A percentile compares a stretch with the other conserved stretches of the same genome.
These are phyloP conservation scores for Mycogone perniciosa DNA, from an alignment of 2,329 filamentous ascomycete species.

Conservation along the genomic window DNA sequence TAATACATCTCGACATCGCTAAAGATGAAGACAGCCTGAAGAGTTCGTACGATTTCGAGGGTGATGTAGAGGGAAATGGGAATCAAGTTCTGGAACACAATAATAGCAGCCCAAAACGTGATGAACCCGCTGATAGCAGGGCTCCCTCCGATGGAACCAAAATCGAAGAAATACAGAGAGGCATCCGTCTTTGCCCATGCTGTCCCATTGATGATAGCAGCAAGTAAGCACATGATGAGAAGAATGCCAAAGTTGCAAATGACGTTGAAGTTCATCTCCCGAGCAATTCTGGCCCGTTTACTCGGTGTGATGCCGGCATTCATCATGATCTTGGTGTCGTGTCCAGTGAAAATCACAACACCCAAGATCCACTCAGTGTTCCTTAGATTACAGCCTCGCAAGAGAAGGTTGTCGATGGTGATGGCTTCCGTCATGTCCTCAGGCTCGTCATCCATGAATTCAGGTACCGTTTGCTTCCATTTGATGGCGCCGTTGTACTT, in stretches of 20 bases:
- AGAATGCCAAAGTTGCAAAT: slow-evolving; percentile 93
- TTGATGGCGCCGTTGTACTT: slow-evolving; percentile 85
- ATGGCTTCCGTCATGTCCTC: slow-evolving; percentile 87
- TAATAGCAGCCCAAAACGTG: slow-evolving; percentile 91
- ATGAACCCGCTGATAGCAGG: slow-evolving; percentile 82
- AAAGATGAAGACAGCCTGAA: slow-evolving; percentile 96
- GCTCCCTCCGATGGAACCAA: slow-evolving; percentile 69
- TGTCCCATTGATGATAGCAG: slow-evolving; percentile 77
- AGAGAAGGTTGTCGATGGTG: slow-evolving; percentile 87
- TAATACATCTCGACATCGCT: slow-evolving; percentile 97
- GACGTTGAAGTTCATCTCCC: slow-evolving; percentile 95
- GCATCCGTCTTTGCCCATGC: slow-evolving; percentile 70
- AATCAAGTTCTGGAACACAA: slow-evolving; percentile 97
- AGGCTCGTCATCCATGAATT: slow-evolving; percentile 53
- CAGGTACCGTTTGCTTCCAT: slow-evolving; percentile 70
- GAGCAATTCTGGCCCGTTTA: slow-evolving; percentile 85
- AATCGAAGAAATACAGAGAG: slow-evolving; percentile 78
- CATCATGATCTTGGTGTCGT: slow-evolving; percentile 99
- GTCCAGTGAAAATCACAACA: slow-evolving; percentile 87
- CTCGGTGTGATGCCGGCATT: slow-evolving; percentile 93
- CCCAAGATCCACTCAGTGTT: slow-evolving; percentile 97
- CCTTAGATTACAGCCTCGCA: slow-evolving; percentile 86
- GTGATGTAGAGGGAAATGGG: slow-evolving; percentile 98
- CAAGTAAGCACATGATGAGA: slow-evolving; percentile 80
- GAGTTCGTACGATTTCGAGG: slow-evolving; percentile 86